Evolutionary conservation across 345 rosid genomes (phyloP), one percentile per base, ranked within the genome.

Genomic region (Tarenaya hassleriana): DNA sequence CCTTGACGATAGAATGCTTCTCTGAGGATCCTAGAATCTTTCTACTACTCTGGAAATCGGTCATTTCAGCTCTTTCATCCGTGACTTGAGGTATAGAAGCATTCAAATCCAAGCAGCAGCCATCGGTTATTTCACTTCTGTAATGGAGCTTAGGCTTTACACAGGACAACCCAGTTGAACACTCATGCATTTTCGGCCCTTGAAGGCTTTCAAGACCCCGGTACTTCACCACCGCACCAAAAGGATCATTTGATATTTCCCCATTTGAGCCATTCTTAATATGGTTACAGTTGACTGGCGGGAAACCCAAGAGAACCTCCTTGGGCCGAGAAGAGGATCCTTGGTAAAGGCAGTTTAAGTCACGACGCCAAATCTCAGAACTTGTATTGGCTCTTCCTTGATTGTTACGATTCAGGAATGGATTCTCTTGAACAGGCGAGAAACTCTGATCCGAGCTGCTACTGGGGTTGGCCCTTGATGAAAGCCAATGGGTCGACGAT

Each of bases 271-370:
- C 40, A 35, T 0, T 7, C n/a, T 33, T 33, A 33, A 11, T 7
- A 33, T 33, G 10, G 10, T 16, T 44, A 50, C 34, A 64, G 53
- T 56, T 21, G 7, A 39, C 12, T 24, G 69, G 37, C 29, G 47
- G 53, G 48, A 43, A 13, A 35, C 27, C 44, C 16, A 10, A 14
- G 63, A 32, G 16, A 8, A 58, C 48, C 47, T 79, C 82, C 66
- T 73, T 79, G 43, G 76, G 71, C 47, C 71, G 69, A 31, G 69
- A 75, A 16, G 83, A 73, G 41, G 81, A 71, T 16, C 84, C 84
- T 44, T 70, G 55, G 61, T 70, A 70, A 50, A 60, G 41, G 29
- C 90, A 81, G 63, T 84, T 87, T 47, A 50, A 77, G 55, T 60
- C 56, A 21, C 50, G 70, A 71, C 68, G 55, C 51, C 75, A 78